Conservation (phyloP, 768 basidiomycete genomes). For the Pleurotus giganteus region DNA sequence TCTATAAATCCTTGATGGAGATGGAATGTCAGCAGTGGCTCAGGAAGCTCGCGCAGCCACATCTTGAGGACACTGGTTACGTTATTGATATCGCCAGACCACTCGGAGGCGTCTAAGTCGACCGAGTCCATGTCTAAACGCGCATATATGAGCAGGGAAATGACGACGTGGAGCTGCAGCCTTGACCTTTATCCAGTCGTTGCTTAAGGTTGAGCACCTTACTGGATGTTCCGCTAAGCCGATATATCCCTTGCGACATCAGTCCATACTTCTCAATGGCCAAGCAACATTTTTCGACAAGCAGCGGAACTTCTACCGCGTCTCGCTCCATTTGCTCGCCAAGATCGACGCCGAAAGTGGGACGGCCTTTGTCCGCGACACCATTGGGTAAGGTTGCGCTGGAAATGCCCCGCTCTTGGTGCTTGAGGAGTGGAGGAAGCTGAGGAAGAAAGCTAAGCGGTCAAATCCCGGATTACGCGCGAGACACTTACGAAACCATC, state of each 20-base stretch:
- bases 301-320: conserved; percentile 81
- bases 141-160: conserved; percentile 6
- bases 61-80: conserved; percentile 93
- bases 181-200: conserved; percentile 77
- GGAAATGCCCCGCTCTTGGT: conserved; percentile 16
- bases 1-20: conserved; percentile 94
- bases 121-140: conserved; percentile 76
- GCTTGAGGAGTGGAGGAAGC: conserved; percentile 62
- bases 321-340: conserved; percentile 93
- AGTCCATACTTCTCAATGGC: conserved; percentile 92
- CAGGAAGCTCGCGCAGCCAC: conserved; percentile 95
- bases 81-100: conserved; percentile 93
- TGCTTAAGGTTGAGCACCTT: conserved; percentile 83
- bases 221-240: conserved; percentile 88
- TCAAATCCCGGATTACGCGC: background rate
- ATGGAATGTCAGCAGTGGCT: conserved; percentile 80
- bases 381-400: conserved; percentile 17
- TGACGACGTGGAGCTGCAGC: background rate
- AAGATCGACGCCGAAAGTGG: conserved; percentile 93
- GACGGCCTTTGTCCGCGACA: conserved; percentile 55
- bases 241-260: conserved; percentile 84
- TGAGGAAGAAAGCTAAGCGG: conserved; percentile 24
- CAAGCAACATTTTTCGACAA: conserved; percentile 85
- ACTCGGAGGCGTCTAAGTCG: conserved; percentile 85
- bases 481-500: conserved; percentile 82